These are phyloP conservation scores for Anaeramoeba flamelloides DNA, from an alignment of 78 protist species.

Conservation along the genomic window DNA sequence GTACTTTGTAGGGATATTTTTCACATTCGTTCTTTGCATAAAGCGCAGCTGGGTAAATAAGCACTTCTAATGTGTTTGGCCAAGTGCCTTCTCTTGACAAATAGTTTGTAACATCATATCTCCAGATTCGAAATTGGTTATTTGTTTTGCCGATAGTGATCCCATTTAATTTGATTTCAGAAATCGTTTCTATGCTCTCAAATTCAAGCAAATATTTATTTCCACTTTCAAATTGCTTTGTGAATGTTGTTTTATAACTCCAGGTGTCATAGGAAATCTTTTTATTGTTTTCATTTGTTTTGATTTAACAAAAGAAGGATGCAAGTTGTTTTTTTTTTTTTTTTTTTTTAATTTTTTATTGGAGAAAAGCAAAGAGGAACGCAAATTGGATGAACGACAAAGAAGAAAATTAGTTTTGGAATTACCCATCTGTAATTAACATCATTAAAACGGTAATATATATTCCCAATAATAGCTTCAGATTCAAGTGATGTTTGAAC, in stretches of 20 bases:
- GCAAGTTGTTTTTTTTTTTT: too few relatives aligned
- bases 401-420: too few relatives aligned
- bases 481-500: background rate
- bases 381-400: too few relatives aligned
- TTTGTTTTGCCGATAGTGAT: background rate
- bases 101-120: background rate
- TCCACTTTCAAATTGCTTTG: background rate
- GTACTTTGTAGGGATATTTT: background rate
- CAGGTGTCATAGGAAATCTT: too few relatives aligned
- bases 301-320: too few relatives aligned
- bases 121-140: background rate
- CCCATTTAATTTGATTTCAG: background rate
- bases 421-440: background rate
- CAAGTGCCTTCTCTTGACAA: background rate
- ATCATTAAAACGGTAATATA: background rate
- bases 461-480: background rate
- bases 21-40: background rate
- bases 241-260: too few relatives aligned
- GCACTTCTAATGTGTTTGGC: background rate
- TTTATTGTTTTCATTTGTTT: too few relatives aligned
- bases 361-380: too few relatives aligned
- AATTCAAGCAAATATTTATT: background rate
- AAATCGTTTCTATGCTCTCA: background rate
- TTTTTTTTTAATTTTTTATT: too few relatives aligned
- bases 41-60: background rate